A percentile compares a stretch with the other conserved stretches of the same genome.
These are phyloP conservation scores for Trichoderma koningiopsis DNA, from an alignment of 2,329 filamentous ascomycete species.

Conservation along the genomic window DNA sequence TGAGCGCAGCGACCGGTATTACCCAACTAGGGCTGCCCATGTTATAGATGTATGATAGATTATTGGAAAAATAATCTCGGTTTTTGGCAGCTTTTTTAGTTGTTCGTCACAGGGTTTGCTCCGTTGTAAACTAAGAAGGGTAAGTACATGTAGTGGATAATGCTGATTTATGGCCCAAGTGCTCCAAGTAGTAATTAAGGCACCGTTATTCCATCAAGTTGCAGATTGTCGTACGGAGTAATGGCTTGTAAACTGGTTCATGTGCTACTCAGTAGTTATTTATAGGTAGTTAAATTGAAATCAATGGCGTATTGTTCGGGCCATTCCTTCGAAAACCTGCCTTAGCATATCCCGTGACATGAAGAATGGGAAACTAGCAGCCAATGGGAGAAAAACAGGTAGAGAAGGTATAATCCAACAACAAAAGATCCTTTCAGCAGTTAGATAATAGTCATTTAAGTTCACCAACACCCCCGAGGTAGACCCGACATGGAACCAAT, in stretches of 20 bases:
- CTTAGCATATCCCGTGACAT: not conserved
- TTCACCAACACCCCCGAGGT: not conserved
- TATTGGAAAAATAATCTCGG: not conserved
- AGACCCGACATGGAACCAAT: not conserved
- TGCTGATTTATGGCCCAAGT: not conserved
- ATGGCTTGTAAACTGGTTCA: not conserved
- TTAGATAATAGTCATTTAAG: not conserved
- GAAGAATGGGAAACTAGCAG: not conserved
- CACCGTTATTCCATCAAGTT: not conserved
- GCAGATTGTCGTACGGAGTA: not conserved
- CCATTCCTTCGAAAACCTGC: not conserved
- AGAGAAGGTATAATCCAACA: not conserved
- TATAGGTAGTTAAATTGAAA: not conserved
- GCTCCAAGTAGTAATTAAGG: not conserved
- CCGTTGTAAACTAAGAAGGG: not conserved
- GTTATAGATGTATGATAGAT: not conserved
- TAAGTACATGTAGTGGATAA: not conserved
- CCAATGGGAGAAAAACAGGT: not conserved
- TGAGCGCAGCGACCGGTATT: conserved; percentile 4
- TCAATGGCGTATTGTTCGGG: not conserved
- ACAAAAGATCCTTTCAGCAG: not conserved
- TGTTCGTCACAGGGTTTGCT: not conserved
- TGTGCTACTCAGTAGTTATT: not conserved
- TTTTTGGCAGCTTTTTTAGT: not conserved
- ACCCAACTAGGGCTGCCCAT: conserved; percentile 7